Base-by-base conservation (phyloP, 108 stramenopile species). In the Nannochloropsis gaditana region DNA sequence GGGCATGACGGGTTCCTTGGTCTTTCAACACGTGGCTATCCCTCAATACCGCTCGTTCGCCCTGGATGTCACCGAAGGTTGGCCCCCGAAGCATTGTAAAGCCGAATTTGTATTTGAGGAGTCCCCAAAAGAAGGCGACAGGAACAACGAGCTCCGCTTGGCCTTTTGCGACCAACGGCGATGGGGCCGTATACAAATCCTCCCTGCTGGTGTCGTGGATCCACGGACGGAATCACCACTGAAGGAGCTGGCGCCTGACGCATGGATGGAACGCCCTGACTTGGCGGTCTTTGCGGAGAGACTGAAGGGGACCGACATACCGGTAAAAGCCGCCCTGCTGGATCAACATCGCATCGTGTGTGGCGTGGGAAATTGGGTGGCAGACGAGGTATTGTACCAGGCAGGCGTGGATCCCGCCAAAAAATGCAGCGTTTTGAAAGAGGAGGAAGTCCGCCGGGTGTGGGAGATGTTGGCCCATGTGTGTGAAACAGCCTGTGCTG, bases 141-240 rank as follows among this genome's bases (percentile, higher is more conserved):
- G n/a, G 15, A n/a, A 6, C 2, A n/a, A 73, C 19, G 59, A 15
- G n/a, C 15, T 73, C 8, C 59, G n/a, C 4, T 8, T 73, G n/a
- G 59, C 59, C 19, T 73, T 73, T 73, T 73, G 59, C 59, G 59
- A 73, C 59, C 59, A 73, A 73, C 59, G 59, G n/a, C 59, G 59
- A n/a, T 73, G 59, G 59, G 59, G 59, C 59, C 59, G 59, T n/a
- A 2, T 73, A 6, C 59, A 5, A n/a, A 15, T 73, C n/a, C 59
- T 73, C 15, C 59, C 59, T 6, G 59, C 59, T 73, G 59, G 59
- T n/a, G 59, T 73, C 3, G 2, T 4, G 59, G 59, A 73, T n/a
- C 59, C 59, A n/a, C 59, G 59, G 59, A 73, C n/a, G 59, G 59
- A 73, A n/a, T 4, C 59, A 15, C 59, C 59, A n/a, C 59, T 73